A percentile compares a stretch with the other conserved stretches of the same genome.
phyloP scores from a whole-genome alignment of 2,329 filamentous ascomycete species.

The Huntiella abstrusa region DNA sequence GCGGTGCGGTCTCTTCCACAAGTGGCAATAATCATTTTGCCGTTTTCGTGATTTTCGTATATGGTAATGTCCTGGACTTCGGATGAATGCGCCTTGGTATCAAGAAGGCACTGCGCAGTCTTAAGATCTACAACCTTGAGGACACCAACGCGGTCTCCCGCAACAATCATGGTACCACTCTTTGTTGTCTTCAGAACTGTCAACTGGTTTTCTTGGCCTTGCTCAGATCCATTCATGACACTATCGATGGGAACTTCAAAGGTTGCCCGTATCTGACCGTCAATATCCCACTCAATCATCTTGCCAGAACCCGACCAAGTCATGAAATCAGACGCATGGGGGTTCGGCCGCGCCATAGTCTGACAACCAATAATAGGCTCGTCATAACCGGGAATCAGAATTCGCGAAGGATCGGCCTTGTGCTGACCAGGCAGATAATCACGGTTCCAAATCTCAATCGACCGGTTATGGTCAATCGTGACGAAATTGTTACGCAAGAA shows the following conservation, averaged over 20 bases:
- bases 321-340: constrained; percentile 49
- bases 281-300: constrained; percentile 63
- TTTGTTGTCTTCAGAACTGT: constrained; percentile 40
- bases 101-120: constrained; percentile 42
- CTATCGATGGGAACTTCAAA: constrained; percentile 54
- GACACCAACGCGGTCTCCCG: constrained; percentile 74
- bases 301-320: constrained; percentile 75
- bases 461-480: constrained; percentile 56
- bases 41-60: constrained; percentile 33
- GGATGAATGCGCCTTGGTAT: constrained; percentile 68
- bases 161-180: constrained; percentile 49
- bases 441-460: constrained; percentile 48
- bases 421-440: constrained; percentile 25
- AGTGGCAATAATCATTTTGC: constrained; percentile 52
- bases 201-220: constrained; percentile 38
- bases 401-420: constrained; percentile 23
- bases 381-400: constrained; percentile 42
- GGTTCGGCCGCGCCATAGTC: constrained; percentile 39
- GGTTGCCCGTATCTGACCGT: constrained; percentile 48
- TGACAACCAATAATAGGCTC: constrained; percentile 57
- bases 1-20: constrained; percentile 81
- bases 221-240: constrained; percentile 26
- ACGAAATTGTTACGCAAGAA: constrained; percentile 49
- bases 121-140: constrained; percentile 48
- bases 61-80: constrained; percentile 72